Percentiles rank a stretch among this genome's conserved stretches.
Evolutionary conservation across 164 flowering plant species (phyloP).

Genomic region (Platanus orientalis): DNA sequence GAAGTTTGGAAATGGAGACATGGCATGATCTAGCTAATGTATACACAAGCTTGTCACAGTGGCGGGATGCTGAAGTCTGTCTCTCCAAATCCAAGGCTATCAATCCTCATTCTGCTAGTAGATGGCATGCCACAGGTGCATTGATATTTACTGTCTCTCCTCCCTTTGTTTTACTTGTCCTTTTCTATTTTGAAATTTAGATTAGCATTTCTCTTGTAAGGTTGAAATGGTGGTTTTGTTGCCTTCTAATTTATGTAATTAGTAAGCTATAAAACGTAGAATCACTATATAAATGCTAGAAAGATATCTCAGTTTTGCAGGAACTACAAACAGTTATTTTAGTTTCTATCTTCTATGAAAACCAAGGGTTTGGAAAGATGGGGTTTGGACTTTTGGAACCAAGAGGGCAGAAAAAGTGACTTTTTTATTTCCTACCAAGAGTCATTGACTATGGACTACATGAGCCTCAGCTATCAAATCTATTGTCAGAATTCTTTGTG

Average conservation of each 20-base stretch:
- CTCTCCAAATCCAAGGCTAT: conserved; percentile 63
- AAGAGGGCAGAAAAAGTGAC: too few species aligned
- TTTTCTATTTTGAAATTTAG: too few species aligned
- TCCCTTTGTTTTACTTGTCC: not conserved
- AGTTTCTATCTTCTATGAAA: not conserved
- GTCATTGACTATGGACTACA: too few species aligned
- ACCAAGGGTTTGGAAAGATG: not conserved
- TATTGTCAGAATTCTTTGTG: not conserved
- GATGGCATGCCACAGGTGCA: conserved; percentile 77
- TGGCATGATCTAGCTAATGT: conserved; percentile 91
- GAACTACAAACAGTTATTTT: not conserved
- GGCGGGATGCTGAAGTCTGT: conserved; percentile 90
- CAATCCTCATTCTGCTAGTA: conserved; percentile 63
- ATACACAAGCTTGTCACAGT: conserved; percentile 73
- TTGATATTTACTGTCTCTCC: conserved; percentile 1
- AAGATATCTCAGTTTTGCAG: not conserved
- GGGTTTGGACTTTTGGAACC: not conserved
- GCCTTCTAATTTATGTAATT: not conserved
- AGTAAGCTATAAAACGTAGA: not conserved
- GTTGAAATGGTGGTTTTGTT: too few species aligned
- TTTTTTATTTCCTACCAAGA: too few species aligned
- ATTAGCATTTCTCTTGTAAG: not conserved
- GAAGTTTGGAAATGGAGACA: conserved; percentile 71
- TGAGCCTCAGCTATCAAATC: too few species aligned
- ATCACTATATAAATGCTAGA: not conserved